Percentiles rank a stretch among this genome's conserved stretches.
phyloP scores from a whole-genome alignment of 2,329 filamentous ascomycete genomes.

The Didymella sp. region DNA sequence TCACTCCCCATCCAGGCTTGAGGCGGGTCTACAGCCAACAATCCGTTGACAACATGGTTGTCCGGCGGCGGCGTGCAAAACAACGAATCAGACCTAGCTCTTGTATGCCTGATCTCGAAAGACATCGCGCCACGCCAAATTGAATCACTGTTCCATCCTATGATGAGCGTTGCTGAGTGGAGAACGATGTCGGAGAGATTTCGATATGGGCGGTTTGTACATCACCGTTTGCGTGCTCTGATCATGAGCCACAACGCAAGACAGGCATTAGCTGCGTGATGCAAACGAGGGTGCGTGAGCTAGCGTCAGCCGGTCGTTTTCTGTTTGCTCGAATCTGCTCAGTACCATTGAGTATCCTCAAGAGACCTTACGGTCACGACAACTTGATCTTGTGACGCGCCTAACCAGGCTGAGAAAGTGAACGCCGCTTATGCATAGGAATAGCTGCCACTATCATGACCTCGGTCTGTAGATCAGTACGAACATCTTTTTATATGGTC shows the following conservation, averaged over 20 bases:
- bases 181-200: background rate
- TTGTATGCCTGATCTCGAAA: background rate
- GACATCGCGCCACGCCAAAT: background rate
- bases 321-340: background rate
- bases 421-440: background rate
- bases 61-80: background rate
- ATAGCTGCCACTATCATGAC: background rate
- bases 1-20: background rate
- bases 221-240: background rate
- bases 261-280: background rate
- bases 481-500: background rate
- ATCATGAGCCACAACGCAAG: background rate
- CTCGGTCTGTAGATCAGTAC: background rate
- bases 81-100: background rate
- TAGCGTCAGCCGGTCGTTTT: background rate
- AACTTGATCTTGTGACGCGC: background rate
- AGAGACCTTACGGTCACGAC: too few species aligned
- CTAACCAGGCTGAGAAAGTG: background rate
- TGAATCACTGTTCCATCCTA: background rate
- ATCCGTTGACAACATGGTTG: background rate
- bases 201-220: background rate
- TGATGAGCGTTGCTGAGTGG: background rate
- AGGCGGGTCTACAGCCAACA: background rate
- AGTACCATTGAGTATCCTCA: background rate
- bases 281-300: background rate